Base-by-base conservation (phyloP, 306 rosid species). In the Glycyrrhiza uralensis region DNA sequence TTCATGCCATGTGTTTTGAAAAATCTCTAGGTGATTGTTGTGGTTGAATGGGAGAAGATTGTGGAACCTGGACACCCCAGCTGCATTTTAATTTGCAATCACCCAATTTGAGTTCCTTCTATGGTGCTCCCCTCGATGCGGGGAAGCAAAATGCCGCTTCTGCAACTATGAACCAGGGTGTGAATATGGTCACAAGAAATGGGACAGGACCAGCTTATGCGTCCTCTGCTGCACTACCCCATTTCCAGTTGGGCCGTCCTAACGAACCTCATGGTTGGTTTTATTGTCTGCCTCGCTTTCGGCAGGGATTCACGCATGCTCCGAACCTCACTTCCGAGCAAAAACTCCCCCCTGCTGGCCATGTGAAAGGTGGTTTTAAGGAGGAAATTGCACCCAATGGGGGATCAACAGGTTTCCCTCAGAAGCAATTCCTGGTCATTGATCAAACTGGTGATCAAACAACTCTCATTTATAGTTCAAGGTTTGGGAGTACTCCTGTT, bases 191-290 rank as follows among this genome's bases (percentile, higher is more conserved):
- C 26, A n/a, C 71, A 3, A 57, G 77, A 33, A 86, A 85, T 74
- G 87, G 78, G 63, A 35, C 73, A 10, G 38, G 83, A 71, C 85
- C 88, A 6, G 54, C 49, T 12, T 76, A 47, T 70, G 77, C 51
- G 9, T 70, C 89, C 58, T 66, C 84, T 7, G 83, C 84, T 7
- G 83, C 54, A 45, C 57, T 60, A 2, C 96, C 96, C 35, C 80
- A 46, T 46, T 64, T 80, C 41, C 87, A 64, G 79, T 28, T 64
- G 4, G 88, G 83, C 71, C 84, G 63, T 71, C 77, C 84, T 18
- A 72, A 81, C 78, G 96, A 88, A 67, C 83, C 93, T 49, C 84
- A 71, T 32, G 88, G 92, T 74, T 91, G 96, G 99, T 82, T 85
- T 71, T 83, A 84, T 79, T 76, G 89, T 75, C 72, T 83, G 66